phyloP scores from a whole-genome alignment of 1,284 basidiomycete genomes.

The Phaffia rhodozyma region DNA sequence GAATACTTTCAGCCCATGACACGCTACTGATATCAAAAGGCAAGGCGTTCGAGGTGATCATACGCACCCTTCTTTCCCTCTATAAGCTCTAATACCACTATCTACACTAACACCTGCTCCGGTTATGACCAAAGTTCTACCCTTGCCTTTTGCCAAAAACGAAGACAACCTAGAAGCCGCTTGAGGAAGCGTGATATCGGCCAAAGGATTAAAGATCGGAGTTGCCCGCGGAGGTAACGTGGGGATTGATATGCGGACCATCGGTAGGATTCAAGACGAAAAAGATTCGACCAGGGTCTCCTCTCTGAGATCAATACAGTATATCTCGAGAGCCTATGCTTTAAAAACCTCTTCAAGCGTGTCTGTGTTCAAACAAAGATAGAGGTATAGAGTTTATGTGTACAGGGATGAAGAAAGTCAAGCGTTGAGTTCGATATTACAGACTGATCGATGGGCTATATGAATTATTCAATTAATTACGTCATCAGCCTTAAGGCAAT shows the following conservation, averaged over 20 bases:
- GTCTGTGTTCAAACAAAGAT: too few relatives aligned
- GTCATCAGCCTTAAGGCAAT: too few relatives aligned
- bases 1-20: not conserved
- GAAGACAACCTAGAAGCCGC: conserved; percentile 53
- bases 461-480: too few relatives aligned
- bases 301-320: too few relatives aligned
- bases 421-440: too few relatives aligned
- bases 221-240: conserved; percentile 51
- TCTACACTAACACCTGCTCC: conserved; percentile 89
- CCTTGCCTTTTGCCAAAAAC: conserved; percentile 57
- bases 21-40: not conserved
- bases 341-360: too few relatives aligned
- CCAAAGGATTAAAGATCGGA: conserved; percentile 35
- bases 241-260: conserved; percentile 64
- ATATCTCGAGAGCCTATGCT: too few relatives aligned
- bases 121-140: conserved; percentile 53
- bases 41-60: too few relatives aligned
- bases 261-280: conserved; percentile 27
- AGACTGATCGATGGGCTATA: too few relatives aligned
- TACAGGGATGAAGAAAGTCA: too few relatives aligned
- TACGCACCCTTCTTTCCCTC: conserved; percentile 60
- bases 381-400: too few relatives aligned
- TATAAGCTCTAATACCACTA: conserved; percentile 77
- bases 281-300: not conserved
- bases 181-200: conserved; percentile 41